Evolutionary conservation across 768 basidiomycete genomes (phyloP), one percentile per base, ranked within the genome.

Genomic region (Collybia sordida): DNA sequence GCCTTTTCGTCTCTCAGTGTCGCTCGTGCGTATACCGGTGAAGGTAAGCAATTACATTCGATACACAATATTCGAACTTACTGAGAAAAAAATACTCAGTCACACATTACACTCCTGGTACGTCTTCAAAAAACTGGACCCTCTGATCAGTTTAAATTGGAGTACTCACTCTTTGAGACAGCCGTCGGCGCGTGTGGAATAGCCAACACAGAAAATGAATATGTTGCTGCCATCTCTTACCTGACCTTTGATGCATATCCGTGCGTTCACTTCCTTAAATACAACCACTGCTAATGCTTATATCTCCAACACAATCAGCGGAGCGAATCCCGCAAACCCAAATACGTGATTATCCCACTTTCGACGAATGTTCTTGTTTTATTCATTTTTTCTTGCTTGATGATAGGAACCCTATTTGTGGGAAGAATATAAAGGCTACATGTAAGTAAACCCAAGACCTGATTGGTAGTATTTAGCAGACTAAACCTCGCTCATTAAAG

Each of bases 101-200:
- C 31, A 31, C 31, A 11, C 14, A 11, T 14, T 31, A 31, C 11
- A 12, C 31, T 31, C 31, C 31, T 31, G 31, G 31, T 31, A 3
- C 5, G 31, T 31, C 31, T 11, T 14, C n/a, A n/a, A n/a, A n/a
- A n/a, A n/a, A 31, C 18, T 19, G 15, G n/a, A 18, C 31, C 14
- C 6, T 14, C 31, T 11, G 31, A 14, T 12, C 31, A 4, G 31
- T 31, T 4, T 31, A 14, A 12, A 3, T 3, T 3, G 3, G 31
- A 7, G 9, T 9, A 27, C 31, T 31, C 31, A 31, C 14, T 54
- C 43, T n/a, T n/a, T 22, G 31, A 39, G 76, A 73, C 83, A 51
- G 86, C 83, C 45, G 73, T 86, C 36, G 83, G 82, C 45, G 76
- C 86, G 6, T 88, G 86, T 62, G 85, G 85, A 42, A 73, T 78